A percentile compares a stretch with the other conserved stretches of the same genome.
Conservation (phyloP, 352 stramenopile genomes). For the Phytophthora sojae region DNA sequence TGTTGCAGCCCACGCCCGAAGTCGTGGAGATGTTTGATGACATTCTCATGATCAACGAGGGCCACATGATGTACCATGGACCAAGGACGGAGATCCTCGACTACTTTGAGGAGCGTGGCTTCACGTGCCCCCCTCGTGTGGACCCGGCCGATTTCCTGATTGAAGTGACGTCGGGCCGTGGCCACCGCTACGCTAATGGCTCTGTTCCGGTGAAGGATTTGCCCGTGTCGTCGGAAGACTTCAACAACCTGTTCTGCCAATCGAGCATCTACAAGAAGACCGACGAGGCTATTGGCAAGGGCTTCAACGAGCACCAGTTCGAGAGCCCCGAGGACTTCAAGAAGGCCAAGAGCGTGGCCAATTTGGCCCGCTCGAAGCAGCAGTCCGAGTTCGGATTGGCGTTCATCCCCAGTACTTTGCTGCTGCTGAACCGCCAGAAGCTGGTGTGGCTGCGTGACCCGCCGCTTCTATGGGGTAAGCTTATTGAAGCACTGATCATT, state of each 20-base stretch:
- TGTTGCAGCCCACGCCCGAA: conserved; percentile 80
- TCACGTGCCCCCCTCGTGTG: conserved; percentile 67
- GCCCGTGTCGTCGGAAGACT: conserved; percentile 48
- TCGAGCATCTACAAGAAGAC: conserved; percentile 68
- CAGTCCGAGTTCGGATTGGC: conserved; percentile 61
- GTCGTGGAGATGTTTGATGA: conserved; percentile 97
- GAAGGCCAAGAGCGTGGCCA: conserved; percentile 60
- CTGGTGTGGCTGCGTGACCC: conserved; percentile 72
- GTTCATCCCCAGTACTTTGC: conserved; percentile 54
- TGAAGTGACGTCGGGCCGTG: conserved; percentile 73
- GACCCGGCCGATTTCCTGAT: conserved; percentile 79
- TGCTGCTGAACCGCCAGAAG: conserved; percentile 73
- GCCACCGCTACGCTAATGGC: conserved; percentile 54
- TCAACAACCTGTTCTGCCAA: conserved; percentile 66
- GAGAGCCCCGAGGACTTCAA: conserved; percentile 63
- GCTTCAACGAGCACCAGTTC: conserved; percentile 68
- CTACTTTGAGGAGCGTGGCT: conserved; percentile 90
- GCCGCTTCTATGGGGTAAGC: conserved; percentile 70
- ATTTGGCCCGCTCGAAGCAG: conserved; percentile 56
- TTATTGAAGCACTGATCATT: conserved; percentile 73
- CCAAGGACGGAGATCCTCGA: conserved; percentile 67
- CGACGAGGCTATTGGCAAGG: conserved; percentile 48
- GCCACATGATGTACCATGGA: conserved; percentile 94
- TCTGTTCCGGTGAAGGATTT: conserved; percentile 21
- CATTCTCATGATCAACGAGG: conserved; percentile 94